Base-by-base conservation (phyloP, 176 grass and related monocot genomes). In the Oryza rufipogon region DNA sequence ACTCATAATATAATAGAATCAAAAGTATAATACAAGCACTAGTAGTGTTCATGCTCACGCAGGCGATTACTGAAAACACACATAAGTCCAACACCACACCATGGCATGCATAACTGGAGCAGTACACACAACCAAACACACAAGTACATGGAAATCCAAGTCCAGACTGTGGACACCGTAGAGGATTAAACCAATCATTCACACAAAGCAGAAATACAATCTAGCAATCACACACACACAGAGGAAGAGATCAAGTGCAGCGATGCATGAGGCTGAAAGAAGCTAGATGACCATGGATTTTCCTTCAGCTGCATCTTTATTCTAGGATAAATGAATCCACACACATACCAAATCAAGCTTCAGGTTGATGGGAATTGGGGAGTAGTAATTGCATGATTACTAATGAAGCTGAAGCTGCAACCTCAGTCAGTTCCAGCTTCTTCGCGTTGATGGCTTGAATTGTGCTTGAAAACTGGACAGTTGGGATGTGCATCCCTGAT, bases 231-330 rank as follows among this genome's bases (percentile, higher is more conserved):
- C 15, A 22, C 39, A 22, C 39, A 23, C 4, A 42, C 6, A 11
- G 14, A 2, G 17, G 9, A 44, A 71, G 9, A 42, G 20, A 22
- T 42, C 38, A 60, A 19, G 60, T 39, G 41, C 5, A 61, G 5
- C n/a, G 54, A 25, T 11, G 12, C 33, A 2, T 77, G 54, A 23
- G 15, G 44, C 70, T 47, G 70, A 73, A 78, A 44, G 56, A 28
- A 78, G 17, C 52, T 20, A 58, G 76, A 14, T 8, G 16, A 0
- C 36, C 15, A 10, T 4, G 33, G 14, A 15, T 38, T 69, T 65
- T 77, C 17, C 38, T 58, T 22, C 25, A 46, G 17, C 66, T 14
- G 74, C 38, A 78, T 11, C 36, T 36, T 85, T 71, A 70, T 47
- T 78, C 17, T 6, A 71, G 28, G 1, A 60, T n/a, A 60, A n/a